A percentile compares a stretch with the other conserved stretches of the same genome.
These are phyloP conservation scores for Colletotrichum melonis DNA, from an alignment of 2,329 filamentous ascomycete genomes.

Conservation along the genomic window DNA sequence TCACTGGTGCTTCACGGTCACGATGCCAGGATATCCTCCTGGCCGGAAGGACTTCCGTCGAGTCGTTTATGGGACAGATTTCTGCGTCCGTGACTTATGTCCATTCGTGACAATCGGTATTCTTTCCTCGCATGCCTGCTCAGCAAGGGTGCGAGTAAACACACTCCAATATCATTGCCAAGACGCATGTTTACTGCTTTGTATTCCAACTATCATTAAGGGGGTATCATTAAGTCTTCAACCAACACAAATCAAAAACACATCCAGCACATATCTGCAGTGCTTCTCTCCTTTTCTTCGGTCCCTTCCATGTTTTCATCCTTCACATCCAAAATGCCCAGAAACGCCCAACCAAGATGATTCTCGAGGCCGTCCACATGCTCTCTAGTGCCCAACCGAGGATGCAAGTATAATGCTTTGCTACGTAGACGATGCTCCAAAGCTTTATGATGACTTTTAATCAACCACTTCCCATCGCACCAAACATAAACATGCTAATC, in stretches of 20 bases:
- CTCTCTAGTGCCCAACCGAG: neutral
- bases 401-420: neutral
- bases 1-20: too few species aligned
- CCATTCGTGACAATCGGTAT: too few species aligned
- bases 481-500: constrained; percentile 22
- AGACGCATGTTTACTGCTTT: neutral
- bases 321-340: neutral
- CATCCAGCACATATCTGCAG: neutral
- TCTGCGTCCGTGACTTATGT: too few species aligned
- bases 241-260: neutral
- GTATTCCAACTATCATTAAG: neutral
- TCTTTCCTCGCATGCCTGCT: too few species aligned
- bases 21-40: too few species aligned
- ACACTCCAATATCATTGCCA: neutral
- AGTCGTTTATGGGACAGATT: too few species aligned
- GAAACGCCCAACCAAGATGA: neutral
- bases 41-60: too few species aligned
- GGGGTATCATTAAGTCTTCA: constrained; percentile 15
- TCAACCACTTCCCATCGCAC: neutral
- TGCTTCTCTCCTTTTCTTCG: neutral
- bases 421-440: neutral
- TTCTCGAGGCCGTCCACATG: neutral
- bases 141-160: too few species aligned
- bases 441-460: neutral
- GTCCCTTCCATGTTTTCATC: neutral